These are phyloP conservation scores for Cladophialophora immunda DNA, from an alignment of 2,329 filamentous ascomycete genomes.

Conservation along the genomic window DNA sequence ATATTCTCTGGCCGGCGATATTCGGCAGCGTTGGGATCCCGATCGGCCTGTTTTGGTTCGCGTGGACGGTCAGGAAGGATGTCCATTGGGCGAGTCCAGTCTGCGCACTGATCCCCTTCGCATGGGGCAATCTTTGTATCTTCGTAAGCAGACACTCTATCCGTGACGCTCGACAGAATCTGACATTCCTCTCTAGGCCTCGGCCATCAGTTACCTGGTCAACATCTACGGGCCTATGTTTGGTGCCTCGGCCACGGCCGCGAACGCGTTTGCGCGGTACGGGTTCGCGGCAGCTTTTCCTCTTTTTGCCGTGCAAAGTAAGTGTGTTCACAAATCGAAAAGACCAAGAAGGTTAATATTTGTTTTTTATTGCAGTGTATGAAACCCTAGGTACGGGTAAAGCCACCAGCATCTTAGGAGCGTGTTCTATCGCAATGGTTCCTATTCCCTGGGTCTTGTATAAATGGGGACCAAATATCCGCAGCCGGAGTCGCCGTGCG, in stretches of 20 bases:
- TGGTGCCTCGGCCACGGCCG: slow-evolving; percentile 44
- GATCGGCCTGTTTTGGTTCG: slow-evolving; percentile 26
- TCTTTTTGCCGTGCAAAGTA: slow-evolving; percentile 44
- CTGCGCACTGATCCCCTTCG: slow-evolving; percentile 39
- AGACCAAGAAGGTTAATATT: background rate
- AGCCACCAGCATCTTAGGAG: slow-evolving; percentile 16
- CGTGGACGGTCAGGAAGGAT: slow-evolving; percentile 52
- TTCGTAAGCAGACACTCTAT: slow-evolving; percentile 54
- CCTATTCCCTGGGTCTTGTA: slow-evolving; percentile 16
- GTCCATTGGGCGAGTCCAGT: slow-evolving; percentile 51
- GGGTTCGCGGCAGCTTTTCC: slow-evolving; percentile 46
- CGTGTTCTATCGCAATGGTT: slow-evolving; percentile 10
- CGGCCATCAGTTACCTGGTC: slow-evolving; percentile 49
- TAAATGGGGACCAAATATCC: slow-evolving; percentile 8
- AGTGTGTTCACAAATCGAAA: background rate
- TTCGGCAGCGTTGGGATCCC: slow-evolving; percentile 42
- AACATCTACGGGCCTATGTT: slow-evolving; percentile 41
- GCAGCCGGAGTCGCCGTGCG: slow-evolving; percentile 12
- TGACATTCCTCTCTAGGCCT: slow-evolving; percentile 46
- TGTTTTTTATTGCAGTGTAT: background rate
- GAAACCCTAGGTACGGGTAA: slow-evolving; percentile 9
- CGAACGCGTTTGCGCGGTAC: slow-evolving; percentile 46
- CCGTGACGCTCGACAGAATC: background rate
- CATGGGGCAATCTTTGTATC: slow-evolving; percentile 40
- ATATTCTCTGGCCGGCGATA: slow-evolving; percentile 48